Conservation (phyloP, 75 land plant genomes). For the Pseudotsuga menziesii region DNA sequence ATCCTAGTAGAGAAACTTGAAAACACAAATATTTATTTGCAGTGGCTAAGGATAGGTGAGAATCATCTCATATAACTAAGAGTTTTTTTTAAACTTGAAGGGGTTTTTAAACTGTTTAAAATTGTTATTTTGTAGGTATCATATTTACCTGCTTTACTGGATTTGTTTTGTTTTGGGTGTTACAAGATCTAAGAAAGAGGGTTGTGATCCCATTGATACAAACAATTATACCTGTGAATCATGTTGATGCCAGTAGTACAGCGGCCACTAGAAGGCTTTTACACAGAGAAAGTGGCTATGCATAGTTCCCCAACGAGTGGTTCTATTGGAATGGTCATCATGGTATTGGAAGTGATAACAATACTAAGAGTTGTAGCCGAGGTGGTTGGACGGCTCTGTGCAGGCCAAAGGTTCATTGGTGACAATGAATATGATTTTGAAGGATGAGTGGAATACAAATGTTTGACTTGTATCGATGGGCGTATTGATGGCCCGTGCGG, state of each 20-base stretch:
- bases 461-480: constrained; percentile 54
- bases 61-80: too few relatives aligned
- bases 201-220: too few relatives aligned
- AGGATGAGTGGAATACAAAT: constrained; percentile 47
- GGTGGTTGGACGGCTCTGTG: constrained; percentile 43
- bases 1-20: too few relatives aligned
- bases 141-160: too few relatives aligned
- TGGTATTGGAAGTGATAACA: constrained; percentile 37
- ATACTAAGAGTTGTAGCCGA: constrained; percentile 40
- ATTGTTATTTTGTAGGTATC: too few relatives aligned
- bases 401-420: constrained; percentile 34
- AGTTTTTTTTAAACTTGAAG: too few relatives aligned
- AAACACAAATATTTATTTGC: too few relatives aligned
- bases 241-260: neutral
- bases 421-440: constrained; percentile 39
- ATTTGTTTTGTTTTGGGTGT: too few relatives aligned
- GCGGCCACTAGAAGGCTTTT: constrained; percentile 1
- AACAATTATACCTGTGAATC: too few relatives aligned
- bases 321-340: constrained; percentile 40
- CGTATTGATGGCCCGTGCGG: constrained; percentile 13
- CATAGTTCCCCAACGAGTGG: constrained; percentile 10
- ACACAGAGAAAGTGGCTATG: constrained; percentile 10
- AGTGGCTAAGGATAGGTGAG: too few relatives aligned
- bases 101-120: too few relatives aligned
- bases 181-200: too few relatives aligned